Conservation (phyloP, 257 asterid genomes). For the Scutellaria baicalensis region DNA sequence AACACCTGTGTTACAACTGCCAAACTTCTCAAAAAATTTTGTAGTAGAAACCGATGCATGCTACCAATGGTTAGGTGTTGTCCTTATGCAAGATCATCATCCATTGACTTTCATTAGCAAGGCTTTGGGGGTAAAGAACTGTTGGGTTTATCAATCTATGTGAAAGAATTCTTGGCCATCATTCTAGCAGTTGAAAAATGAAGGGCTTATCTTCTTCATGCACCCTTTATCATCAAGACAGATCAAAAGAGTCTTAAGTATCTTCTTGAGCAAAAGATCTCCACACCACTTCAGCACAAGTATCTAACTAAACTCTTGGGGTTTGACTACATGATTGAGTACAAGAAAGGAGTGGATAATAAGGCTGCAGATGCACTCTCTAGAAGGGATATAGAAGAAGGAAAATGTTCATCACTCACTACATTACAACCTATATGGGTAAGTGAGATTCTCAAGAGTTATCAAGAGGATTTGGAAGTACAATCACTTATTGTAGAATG, state of each 20-base stretch:
- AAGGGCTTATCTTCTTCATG: too few relatives aligned
- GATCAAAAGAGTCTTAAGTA: background rate
- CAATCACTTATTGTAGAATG: background rate
- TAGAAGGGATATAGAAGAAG: background rate
- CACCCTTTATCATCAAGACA: too few relatives aligned
- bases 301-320: background rate
- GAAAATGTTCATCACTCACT: background rate
- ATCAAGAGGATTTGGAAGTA: background rate
- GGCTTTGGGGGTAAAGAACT: too few relatives aligned
- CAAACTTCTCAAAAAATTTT: too few relatives aligned
- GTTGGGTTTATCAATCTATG: too few relatives aligned
- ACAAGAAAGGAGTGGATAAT: background rate
- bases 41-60: too few relatives aligned
- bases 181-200: too few relatives aligned
- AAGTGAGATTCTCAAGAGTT: background rate
- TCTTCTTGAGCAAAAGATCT: background rate
- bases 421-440: background rate
- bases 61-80: too few relatives aligned
- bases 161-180: too few relatives aligned
- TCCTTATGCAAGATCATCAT: too few relatives aligned
- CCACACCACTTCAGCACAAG: background rate
- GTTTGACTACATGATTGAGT: background rate
- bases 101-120: too few relatives aligned
- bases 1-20: too few relatives aligned
- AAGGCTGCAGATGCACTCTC: background rate